Evolutionary conservation across 2,329 filamentous ascomycete species (phyloP), one percentile per base, ranked within the genome.

Genomic region (Diaporthe sp.): DNA sequence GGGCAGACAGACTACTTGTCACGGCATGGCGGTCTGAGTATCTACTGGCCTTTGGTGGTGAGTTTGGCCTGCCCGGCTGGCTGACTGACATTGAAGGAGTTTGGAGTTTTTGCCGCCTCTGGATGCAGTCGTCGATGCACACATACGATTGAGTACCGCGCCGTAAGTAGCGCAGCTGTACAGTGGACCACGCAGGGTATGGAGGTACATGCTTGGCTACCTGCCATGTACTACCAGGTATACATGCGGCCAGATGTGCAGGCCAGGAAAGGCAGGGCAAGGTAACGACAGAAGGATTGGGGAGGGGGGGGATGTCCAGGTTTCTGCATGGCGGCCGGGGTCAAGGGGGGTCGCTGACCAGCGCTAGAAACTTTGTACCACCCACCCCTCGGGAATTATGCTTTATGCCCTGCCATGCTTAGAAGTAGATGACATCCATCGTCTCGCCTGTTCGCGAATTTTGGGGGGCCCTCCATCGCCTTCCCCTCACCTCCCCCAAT

Each of bases 331-430:
- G 62, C 62, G 42, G 65, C 65, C 73, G 28, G 53, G 31, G 44
- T 44, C 60, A 62, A 62, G 60, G 60, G 60, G 60, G 60, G 37
- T n/a, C 9, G 31, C 46, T 39, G 58, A 19, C 46, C 74, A 68
- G 28, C 72, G 65, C 71, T 71, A 76, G 71, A 75, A 74, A 74
- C 68, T 61, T 75, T 75, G 75, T 76, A 72, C 68, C 57, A 76
- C 75, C 55, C 75, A 76, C 73, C 75, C 61, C 62, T 76, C 75
- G 76, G 76, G 76, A 72, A 76, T 57, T 75, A 70, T 70, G 60
- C 46, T 70, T 67, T 44, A 31, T 65, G 44, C 44, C 42, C 73
- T 39, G 65, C 31, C 46, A 44, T 62, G 49, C 22, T 25, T n/a
- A 22, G 13, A 22, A 10, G 9, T n/a, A n/a, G 25, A 22, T 53